phyloP scores from a whole-genome alignment of 1,284 basidiomycete species.

The Ustilago cynodontis region DNA sequence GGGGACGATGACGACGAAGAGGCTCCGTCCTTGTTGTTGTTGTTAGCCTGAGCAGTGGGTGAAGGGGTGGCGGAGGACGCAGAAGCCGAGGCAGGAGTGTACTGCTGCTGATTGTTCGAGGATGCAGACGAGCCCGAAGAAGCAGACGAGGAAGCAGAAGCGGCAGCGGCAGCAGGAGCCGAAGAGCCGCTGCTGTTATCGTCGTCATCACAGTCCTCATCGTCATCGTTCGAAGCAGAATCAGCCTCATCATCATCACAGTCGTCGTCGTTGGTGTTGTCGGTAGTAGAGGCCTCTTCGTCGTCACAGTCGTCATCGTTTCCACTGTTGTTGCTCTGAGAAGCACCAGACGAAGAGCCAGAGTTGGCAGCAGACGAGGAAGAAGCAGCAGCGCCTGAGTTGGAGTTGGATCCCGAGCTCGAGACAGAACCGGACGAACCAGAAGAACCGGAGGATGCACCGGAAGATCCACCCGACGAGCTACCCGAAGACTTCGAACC shows the following conservation, averaged over 20 bases:
- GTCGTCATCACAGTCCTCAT: slow-evolving; percentile 35
- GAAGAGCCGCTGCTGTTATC: slow-evolving; percentile 19
- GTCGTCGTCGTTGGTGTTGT: slow-evolving; percentile 9
- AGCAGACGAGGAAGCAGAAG: slow-evolving; percentile 17
- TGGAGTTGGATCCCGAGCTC: slow-evolving; percentile 11
- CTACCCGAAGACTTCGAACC: slow-evolving; percentile 12
- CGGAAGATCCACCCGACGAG: neutral
- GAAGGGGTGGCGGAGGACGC: slow-evolving; percentile 17
- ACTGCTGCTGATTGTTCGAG: slow-evolving; percentile 13
- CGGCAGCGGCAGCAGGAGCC: slow-evolving; percentile 15
- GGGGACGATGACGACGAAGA: slow-evolving; percentile 15
- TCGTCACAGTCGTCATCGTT: slow-evolving; percentile 29
- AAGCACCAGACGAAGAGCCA: slow-evolving; percentile 25
- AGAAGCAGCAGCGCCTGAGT: slow-evolving; percentile 1
- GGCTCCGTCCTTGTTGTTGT: slow-evolving; percentile 2
- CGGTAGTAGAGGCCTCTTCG: slow-evolving; percentile 4
- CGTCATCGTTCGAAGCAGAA: slow-evolving; percentile 2
- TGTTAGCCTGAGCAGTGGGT: slow-evolving; percentile 13
- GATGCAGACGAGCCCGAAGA: slow-evolving; percentile 4
- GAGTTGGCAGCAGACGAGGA: slow-evolving; percentile 18
- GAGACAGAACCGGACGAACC: slow-evolving; percentile 13
- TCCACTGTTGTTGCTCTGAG: slow-evolving; percentile 11
- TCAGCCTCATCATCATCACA: slow-evolving; percentile 40
- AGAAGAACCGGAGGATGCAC: slow-evolving; percentile 4
- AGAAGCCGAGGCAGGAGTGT: slow-evolving; percentile 1